A percentile compares a stretch with the other conserved stretches of the same genome.
Conservation (phyloP, 352 stramenopile species). For the Phytophthora tentaculata region DNA sequence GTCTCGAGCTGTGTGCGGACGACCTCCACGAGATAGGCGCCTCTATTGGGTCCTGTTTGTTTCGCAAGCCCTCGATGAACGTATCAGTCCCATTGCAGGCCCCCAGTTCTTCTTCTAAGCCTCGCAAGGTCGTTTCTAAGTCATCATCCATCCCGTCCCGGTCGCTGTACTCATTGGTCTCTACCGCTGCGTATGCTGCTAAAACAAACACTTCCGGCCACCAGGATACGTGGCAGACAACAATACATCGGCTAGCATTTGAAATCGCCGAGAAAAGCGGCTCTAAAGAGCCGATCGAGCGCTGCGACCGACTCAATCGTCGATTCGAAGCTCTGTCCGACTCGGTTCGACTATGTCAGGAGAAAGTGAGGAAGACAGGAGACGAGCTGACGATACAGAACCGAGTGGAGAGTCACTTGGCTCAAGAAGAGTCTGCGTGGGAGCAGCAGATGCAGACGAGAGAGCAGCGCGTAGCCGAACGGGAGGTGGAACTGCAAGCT, state of each 20-base stretch:
- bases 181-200: slow-evolving; percentile 31
- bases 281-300: slow-evolving; percentile 30
- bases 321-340: slow-evolving; percentile 51
- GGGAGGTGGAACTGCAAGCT: slow-evolving; percentile 59
- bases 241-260: slow-evolving; percentile 32
- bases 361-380: slow-evolving; percentile 37
- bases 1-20: slow-evolving; percentile 39
- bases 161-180: slow-evolving; percentile 53
- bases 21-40: slow-evolving; percentile 37
- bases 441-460: slow-evolving; percentile 63
- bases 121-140: slow-evolving; percentile 8
- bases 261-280: slow-evolving; percentile 24
- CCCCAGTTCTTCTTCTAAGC: slow-evolving; percentile 10
- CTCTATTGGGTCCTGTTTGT: slow-evolving; percentile 34
- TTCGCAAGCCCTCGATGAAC: slow-evolving; percentile 20
- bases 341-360: slow-evolving; percentile 43
- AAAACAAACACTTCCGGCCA: slow-evolving; percentile 20
- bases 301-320: slow-evolving; percentile 39
- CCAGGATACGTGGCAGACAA: slow-evolving; percentile 39
- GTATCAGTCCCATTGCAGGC: slow-evolving; percentile 25
- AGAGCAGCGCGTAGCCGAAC: slow-evolving; percentile 50
- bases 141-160: slow-evolving; percentile 15
- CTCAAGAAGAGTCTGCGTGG: slow-evolving; percentile 62
- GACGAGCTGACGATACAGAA: slow-evolving; percentile 59
- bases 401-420: slow-evolving; percentile 61